Base-by-base conservation (phyloP, 345 rosid species). In the Capsella bursapastoris region DNA sequence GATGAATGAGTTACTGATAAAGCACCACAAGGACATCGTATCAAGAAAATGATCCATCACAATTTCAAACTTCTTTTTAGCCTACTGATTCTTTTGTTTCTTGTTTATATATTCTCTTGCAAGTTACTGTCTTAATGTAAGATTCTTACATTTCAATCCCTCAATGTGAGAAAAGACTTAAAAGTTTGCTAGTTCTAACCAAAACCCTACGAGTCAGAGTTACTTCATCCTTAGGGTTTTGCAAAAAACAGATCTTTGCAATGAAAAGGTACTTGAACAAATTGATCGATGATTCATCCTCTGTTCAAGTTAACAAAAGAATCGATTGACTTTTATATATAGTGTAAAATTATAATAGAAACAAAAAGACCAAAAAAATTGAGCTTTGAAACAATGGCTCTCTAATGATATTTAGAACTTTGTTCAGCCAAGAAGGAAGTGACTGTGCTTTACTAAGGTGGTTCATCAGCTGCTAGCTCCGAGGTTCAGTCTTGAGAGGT, bases 1-100 rank as follows among this genome's bases (percentile, higher is more conserved):
- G 62, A 82, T 85, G 84, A 88, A 88, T 66, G 83, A 86, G 71
- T 67, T 81, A 64, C 73, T 85, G 11, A 9, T 88, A n/a, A 75
- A 66, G 6, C 85, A 81, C 10, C 88, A 86, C 78, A 86, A 73
- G 64, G 81, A 65, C 56, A 43, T 77, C 12, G 68, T 84, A 4
- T 70, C 75, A 49, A 47, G 66, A 70, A 56, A 61, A 56, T 70
- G 75, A 76, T 76, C 41, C 69, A 41, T 57, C 59, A 37, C 13
- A 47, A 14, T 48, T 49, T 40, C 37, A 34, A 7, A 22, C 44
- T 13, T 43, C 4, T 45, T 16, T 22, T 69, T 56, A 56, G 61
- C 9, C 53, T 62, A 37, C 3, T 68, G 49, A 75, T 70, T 76
- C 75, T 69, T 76, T 64, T 70, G 58, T 64, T 44, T 45, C 27